These are phyloP conservation scores for Calonectria hongkongensis DNA, from an alignment of 2,329 filamentous ascomycete species.

Conservation along the genomic window DNA sequence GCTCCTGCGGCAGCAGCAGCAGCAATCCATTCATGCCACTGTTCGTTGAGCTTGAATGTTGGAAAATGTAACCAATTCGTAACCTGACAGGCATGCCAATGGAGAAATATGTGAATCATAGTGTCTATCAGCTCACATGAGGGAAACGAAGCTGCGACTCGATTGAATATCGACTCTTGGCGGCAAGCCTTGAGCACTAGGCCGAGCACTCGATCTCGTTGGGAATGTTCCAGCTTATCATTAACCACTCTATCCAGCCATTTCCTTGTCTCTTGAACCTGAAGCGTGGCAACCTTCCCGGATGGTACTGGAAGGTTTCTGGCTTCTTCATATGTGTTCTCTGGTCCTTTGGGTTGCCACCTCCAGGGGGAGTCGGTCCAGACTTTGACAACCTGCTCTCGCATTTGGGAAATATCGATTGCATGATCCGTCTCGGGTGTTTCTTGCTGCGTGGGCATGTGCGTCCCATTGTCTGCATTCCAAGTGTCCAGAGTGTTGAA, in stretches of 20 bases:
- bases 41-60: conserved; percentile 73
- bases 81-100: conserved; percentile 73
- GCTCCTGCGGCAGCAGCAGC: conserved; percentile 78
- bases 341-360: conserved; percentile 67
- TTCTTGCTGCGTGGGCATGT: conserved; percentile 48
- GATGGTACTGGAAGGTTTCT: conserved; percentile 66
- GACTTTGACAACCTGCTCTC: conserved; percentile 67
- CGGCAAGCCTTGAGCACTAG: conserved; percentile 77
- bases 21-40: conserved; percentile 76
- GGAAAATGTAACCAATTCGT: conserved; percentile 78
- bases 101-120: conserved; percentile 76
- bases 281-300: conserved; percentile 61
- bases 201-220: conserved; percentile 78
- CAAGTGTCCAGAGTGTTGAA: conserved; percentile 71
- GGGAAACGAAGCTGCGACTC: conserved; percentile 77
- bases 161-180: conserved; percentile 67
- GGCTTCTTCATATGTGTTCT: conserved; percentile 67
- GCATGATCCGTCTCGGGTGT: conserved; percentile 60
- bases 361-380: conserved; percentile 72
- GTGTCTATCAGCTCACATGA: conserved; percentile 76
- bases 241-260: conserved; percentile 63
- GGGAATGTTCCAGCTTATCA: conserved; percentile 67
- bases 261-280: conserved; percentile 62
- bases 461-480: conserved; percentile 64
- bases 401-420: conserved; percentile 66